Evolutionary conservation across 208 protist species (phyloP).

Genomic region (Phytomonas serpens): DNA sequence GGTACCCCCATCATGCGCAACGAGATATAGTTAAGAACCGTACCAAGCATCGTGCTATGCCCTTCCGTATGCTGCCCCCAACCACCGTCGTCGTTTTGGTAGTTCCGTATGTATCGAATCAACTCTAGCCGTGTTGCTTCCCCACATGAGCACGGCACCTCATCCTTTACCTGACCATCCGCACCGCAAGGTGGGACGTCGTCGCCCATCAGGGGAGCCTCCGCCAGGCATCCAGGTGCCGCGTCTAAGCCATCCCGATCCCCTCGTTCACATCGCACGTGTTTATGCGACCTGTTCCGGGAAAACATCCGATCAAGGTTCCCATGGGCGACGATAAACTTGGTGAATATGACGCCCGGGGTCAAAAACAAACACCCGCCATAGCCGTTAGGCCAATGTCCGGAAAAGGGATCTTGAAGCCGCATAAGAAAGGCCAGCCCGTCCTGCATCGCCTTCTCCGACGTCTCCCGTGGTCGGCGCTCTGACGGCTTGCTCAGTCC

Average conservation of each 20-base stretch:
- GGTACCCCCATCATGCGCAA: conserved; percentile 91
- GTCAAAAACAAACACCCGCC: conserved; percentile 94
- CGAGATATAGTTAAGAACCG: conserved; percentile 92
- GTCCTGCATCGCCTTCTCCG: conserved; percentile 36
- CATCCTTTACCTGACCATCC: conserved; percentile 10
- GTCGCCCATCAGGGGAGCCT: conserved; percentile 10
- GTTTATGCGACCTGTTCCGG: conserved; percentile 28
- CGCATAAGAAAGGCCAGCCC: conserved; percentile 59
- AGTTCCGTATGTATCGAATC: conserved; percentile 92
- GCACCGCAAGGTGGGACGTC: conserved; percentile 14
- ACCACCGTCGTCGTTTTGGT: conserved; percentile 93
- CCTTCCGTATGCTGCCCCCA: conserved; percentile 96
- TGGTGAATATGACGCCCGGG: conserved; percentile 87
- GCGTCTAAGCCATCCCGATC: neutral
- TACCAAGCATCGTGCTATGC: conserved; percentile 95
- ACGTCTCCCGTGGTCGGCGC: conserved; percentile 14
- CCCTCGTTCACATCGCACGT: conserved; percentile 15
- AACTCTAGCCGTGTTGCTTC: conserved; percentile 73
- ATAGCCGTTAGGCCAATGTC: conserved; percentile 97
- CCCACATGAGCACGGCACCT: conserved; percentile 36
- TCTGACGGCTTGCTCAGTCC: conserved; percentile 23
- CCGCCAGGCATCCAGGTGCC: neutral
- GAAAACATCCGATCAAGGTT: conserved; percentile 65
- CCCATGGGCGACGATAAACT: conserved; percentile 80
- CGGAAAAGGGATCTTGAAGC: conserved; percentile 89